A percentile compares a stretch with the other conserved stretches of the same genome.
Conservation (phyloP, 805 yeast species). For the Ogataea nonfermentans region DNA sequence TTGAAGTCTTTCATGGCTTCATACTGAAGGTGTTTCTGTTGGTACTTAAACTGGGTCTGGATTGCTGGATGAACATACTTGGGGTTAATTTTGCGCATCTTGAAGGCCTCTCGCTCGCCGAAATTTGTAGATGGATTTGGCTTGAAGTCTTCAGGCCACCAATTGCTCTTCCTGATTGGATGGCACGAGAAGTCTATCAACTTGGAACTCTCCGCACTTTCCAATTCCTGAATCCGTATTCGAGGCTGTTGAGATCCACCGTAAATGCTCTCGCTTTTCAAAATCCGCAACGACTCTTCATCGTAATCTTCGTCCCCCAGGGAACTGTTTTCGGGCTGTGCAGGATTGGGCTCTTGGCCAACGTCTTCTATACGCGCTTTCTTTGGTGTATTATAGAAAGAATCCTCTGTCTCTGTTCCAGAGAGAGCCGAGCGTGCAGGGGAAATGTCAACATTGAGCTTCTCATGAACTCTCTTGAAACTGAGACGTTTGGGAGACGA, state of each 20-base stretch:
- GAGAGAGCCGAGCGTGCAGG: constrained; percentile 10
- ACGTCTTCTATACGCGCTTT: neutral
- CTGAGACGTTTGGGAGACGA: too few relatives aligned
- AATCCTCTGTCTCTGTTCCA: constrained; percentile 19
- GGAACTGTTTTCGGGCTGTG: constrained; percentile 1
- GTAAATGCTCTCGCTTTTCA: neutral
- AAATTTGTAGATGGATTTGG: constrained; percentile 30
- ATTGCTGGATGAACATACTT: constrained; percentile 25
- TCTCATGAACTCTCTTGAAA: too few relatives aligned
- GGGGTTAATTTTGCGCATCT: constrained; percentile 21
- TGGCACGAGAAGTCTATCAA: constrained; percentile 27
- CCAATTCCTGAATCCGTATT: constrained; percentile 10
- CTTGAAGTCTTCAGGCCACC: constrained; percentile 39
- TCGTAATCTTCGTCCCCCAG: constrained; percentile 6
- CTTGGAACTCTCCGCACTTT: neutral
- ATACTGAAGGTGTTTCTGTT: constrained; percentile 20
- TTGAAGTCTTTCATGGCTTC: constrained; percentile 26
- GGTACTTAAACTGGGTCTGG: constrained; percentile 23
- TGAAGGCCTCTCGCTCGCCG: constrained; percentile 21
- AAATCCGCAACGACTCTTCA: constrained; percentile 9
- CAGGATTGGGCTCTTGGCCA: constrained; percentile 6
- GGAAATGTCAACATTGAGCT: neutral
- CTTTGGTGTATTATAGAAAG: constrained; percentile 8
- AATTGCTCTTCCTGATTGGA: constrained; percentile 27
- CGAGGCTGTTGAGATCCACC: constrained; percentile 12